These are phyloP conservation scores for Dorcoceras hygrometricum DNA, from an alignment of 257 asterid species.

Conservation along the genomic window DNA sequence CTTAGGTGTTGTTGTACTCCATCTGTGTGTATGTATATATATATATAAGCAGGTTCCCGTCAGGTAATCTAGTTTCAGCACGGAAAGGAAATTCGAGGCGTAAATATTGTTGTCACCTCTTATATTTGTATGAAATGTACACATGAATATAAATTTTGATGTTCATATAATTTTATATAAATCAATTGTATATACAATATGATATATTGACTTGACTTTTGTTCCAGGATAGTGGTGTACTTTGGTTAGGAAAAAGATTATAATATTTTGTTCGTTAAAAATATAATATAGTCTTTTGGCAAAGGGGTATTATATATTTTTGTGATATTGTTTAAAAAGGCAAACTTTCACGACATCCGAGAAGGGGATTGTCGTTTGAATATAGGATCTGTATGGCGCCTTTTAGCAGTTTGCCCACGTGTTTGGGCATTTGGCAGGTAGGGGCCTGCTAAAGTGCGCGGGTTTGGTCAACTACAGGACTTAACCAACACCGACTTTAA, in stretches of 20 bases:
- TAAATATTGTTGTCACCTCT: slow-evolving; percentile 13
- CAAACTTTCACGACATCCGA: slow-evolving; percentile 25
- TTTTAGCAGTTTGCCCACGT: slow-evolving; percentile 35
- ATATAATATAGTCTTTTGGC: neutral
- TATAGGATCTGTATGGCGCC: slow-evolving; percentile 30
- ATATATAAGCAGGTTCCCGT: slow-evolving; percentile 26
- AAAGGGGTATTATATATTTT: too few relatives aligned
- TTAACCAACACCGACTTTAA: neutral
- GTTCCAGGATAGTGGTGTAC: neutral
- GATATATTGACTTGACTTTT: neutral
- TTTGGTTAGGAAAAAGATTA: neutral
- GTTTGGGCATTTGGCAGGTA: slow-evolving; percentile 25
- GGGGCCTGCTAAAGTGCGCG: slow-evolving; percentile 35
- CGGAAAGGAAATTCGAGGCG: slow-evolving; percentile 33
- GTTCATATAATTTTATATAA: neutral
- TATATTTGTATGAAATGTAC: neutral
- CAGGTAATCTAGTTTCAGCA: slow-evolving; percentile 37
- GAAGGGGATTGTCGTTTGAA: slow-evolving; percentile 15
- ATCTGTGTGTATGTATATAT: slow-evolving; percentile 19
- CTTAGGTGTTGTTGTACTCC: slow-evolving; percentile 21
- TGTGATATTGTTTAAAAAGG: neutral
- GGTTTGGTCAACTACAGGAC: neutral
- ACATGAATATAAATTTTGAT: neutral
- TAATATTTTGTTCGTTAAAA: too few relatives aligned
- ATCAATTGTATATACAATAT: too few relatives aligned